Base-by-base conservation (phyloP, 1,139 yeast genomes). In the Yarrowia galli region DNA sequence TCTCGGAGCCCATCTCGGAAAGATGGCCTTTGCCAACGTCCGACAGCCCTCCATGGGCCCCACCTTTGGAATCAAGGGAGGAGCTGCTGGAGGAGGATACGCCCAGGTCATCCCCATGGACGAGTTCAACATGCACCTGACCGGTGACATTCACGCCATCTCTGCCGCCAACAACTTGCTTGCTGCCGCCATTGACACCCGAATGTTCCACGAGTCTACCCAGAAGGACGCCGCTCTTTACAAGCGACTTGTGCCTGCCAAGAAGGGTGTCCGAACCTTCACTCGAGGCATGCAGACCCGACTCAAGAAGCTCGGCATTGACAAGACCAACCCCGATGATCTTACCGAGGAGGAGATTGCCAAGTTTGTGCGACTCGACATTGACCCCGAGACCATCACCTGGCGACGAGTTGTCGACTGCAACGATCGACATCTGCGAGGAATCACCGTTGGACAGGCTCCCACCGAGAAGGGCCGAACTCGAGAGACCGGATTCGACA, bases 1-100 rank as follows among this genome's bases (percentile, higher is more conserved):
- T n/a, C 84, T 95, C 70, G 97, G 97, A 73, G 98, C 98, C 56
- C 97, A 91, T 75, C 84, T 93, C 76, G 87, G 90, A 70, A 89
- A 90, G 78, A 88, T 89, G 71, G 92, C 93, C 38, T 89, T 93
- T 77, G 98, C 99, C 71, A 92, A 92, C 77, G 98, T 95, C 69
- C 89, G 99, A 81, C 99, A 95, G 79, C 99, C 99, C 61, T 90
- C 97, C 22, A 93, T 93, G 97, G 99, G 99, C 67, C 99, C 99
- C 70, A 93, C 98, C 25, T 95, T 95, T 76, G 99, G 99, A 79
- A 91, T 95, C 76, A 95, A 93, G 80, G 98, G 98, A 79, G 99
- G 98, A 80, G 99, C 99, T 71, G 98, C 99, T 23, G 99, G 99
- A 76, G 99, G 99, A 77, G 99, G 99, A 70, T 95, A 93, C 81